Percentiles rank a stretch among this genome's conserved stretches.
phyloP scores from a whole-genome alignment of 2,329 filamentous ascomycete species.

The Fusarium equiseti region DNA sequence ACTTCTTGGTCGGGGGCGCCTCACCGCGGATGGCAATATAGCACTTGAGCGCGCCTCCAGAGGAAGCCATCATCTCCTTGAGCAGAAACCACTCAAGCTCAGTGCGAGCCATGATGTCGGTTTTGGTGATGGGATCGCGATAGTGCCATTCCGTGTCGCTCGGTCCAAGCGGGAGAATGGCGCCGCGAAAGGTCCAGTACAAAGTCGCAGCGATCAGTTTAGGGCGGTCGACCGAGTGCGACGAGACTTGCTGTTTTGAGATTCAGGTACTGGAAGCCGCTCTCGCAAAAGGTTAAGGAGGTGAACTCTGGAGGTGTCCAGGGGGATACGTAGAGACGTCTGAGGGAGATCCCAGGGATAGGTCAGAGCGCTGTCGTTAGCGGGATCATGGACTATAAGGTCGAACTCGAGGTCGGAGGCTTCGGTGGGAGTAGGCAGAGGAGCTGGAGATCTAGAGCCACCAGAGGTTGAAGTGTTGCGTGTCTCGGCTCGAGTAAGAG shows the following conservation, averaged over 20 bases:
- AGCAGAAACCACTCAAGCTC: conserved; percentile 47
- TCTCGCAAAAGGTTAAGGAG: conserved; percentile 45
- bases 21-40: conserved; percentile 45
- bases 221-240: conserved; percentile 19
- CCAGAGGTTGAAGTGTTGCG: conserved; percentile 18
- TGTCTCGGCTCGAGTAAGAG: conserved; percentile 12
- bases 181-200: conserved; percentile 45
- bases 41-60: conserved; percentile 43
- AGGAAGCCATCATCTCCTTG: conserved; percentile 47
- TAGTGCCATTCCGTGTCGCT: conserved; percentile 46
- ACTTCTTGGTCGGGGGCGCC: conserved; percentile 11
- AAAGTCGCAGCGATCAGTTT: conserved; percentile 40
- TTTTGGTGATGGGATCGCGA: conserved; percentile 44
- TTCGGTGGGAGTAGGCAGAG: neutral
- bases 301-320: conserved; percentile 40
- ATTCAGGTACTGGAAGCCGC: conserved; percentile 27
- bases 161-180: conserved; percentile 39
- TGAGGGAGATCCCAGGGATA: conserved; percentile 44
- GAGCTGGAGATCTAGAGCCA: neutral
- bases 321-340: conserved; percentile 30
- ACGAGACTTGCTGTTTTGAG: conserved; percentile 8
- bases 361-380: conserved; percentile 44
- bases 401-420: conserved; percentile 40
- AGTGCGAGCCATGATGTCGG: conserved; percentile 42
- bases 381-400: conserved; percentile 41